Evolutionary conservation across 164 flowering plant genomes (phyloP), one percentile per base, ranked within the genome.

Genomic region (Litsea cubeba): DNA sequence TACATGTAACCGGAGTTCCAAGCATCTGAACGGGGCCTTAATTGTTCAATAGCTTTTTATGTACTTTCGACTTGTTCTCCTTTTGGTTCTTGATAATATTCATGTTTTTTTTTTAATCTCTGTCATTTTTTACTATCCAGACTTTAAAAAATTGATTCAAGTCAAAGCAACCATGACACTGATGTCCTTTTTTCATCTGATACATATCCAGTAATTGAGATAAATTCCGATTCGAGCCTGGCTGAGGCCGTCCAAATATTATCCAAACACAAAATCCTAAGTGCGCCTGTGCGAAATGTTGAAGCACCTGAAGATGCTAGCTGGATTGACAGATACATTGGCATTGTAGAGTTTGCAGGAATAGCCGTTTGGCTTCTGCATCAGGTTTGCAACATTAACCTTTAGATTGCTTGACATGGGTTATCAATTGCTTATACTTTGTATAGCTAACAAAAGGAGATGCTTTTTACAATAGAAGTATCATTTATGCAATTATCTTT

Each of bases 281-380:
- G 98, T 79, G 99, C 97, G 15, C 97, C 95, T n/a, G 97, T 95
- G 71, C 86, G 89, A 77, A 84, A 92, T 82, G 95, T 87, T 64
- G 85, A 87, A 32, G 98, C 99, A 4, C 88, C 97, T 0, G 95
- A 89, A 63, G 97, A 93, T 83, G 95, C 98, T 4, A 88, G 88
- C 75, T 95, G 99, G 99, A 92, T 95, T 64, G 99, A 95, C 74
- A 85, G 93, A 82, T 95, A 95, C 83, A 77, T 91, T 26, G 99
- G 99, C 69, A 85, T 93, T 68, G 91, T 92, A 17, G 99, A 95
- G 87, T 90, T 93, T 82, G 94, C 98, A 0, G 98, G 99, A 62
- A 93, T 95, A 75, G 97, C 81, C 67, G 95, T 92, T 3, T 95
- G 99, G 99, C 90, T 93, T 82, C 82, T 95, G 81, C 95, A 93